These are phyloP conservation scores for Neurospora discreta DNA, from an alignment of 495 filamentous ascomycete species.

Conservation along the genomic window DNA sequence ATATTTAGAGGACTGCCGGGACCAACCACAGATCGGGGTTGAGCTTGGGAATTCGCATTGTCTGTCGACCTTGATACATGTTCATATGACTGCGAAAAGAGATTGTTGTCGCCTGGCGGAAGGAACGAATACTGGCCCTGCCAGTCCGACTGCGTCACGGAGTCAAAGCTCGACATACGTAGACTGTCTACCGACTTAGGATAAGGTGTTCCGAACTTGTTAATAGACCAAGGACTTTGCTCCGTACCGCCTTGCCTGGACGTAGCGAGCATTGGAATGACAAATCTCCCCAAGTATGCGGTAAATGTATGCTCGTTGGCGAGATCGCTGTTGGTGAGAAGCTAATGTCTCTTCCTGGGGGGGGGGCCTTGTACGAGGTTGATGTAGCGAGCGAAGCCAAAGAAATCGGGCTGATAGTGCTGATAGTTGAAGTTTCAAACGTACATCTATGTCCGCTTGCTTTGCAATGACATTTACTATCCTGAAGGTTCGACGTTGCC, in stretches of 20 bases:
- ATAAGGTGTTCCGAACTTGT: slow-evolving; percentile 44
- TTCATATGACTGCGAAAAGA: slow-evolving; percentile 39
- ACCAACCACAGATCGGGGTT: slow-evolving; percentile 29
- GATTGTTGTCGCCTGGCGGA: slow-evolving; percentile 36
- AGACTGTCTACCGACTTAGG: slow-evolving; percentile 37
- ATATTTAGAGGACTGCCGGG: slow-evolving; percentile 24
- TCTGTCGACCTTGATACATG: slow-evolving; percentile 31
- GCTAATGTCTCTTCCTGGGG: background rate
- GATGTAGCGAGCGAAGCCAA: background rate
- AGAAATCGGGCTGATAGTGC: background rate
- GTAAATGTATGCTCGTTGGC: slow-evolving; percentile 9
- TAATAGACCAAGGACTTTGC: slow-evolving; percentile 46
- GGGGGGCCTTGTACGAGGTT: background rate
- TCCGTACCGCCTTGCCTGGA: slow-evolving; percentile 46
- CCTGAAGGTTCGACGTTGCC: background rate
- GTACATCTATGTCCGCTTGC: background rate
- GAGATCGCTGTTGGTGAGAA: slow-evolving; percentile 5
- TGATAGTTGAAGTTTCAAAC: background rate
- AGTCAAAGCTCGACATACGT: slow-evolving; percentile 51
- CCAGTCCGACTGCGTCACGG: slow-evolving; percentile 49
- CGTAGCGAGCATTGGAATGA: slow-evolving; percentile 46
- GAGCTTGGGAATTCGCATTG: slow-evolving; percentile 30
- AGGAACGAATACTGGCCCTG: slow-evolving; percentile 46
- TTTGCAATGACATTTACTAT: background rate
- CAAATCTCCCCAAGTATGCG: background rate